Percentiles rank a stretch among this genome's conserved stretches.
Conservation (phyloP, 768 basidiomycete genomes). For the Mycena galopus region DNA sequence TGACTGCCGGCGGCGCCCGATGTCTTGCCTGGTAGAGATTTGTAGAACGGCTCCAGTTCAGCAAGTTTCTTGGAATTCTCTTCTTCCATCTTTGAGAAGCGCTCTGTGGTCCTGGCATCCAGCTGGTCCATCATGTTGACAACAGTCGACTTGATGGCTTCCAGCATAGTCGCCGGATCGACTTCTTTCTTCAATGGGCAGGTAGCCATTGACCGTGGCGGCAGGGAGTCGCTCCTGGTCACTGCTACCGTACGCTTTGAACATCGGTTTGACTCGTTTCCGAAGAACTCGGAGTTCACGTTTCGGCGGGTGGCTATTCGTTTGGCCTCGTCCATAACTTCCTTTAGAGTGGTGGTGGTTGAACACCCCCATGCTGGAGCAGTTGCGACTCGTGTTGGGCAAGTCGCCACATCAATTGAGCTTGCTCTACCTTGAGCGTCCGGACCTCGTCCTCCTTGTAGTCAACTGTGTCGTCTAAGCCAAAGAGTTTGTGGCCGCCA, state of each 20-base stretch:
- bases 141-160: conserved; percentile 2
- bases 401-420: background rate
- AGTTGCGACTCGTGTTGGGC: background rate
- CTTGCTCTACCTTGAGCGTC: background rate
- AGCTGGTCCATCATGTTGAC: conserved; percentile 4
- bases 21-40: background rate
- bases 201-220: no score
- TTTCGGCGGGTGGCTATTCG: no score
- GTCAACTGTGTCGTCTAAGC: background rate
- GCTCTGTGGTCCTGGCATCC: background rate
- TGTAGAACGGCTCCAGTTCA: conserved; percentile 12
- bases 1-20: conserved; percentile 1
- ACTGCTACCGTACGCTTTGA: no score
- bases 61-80: background rate
- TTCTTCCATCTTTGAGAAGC: background rate
- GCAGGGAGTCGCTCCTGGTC: no score
- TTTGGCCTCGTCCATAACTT: no score
- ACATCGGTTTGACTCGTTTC: no score
- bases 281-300: no score
- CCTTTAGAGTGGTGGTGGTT: no score
- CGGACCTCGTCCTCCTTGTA: conserved; percentile 12
- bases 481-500: background rate
- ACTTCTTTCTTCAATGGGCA: background rate
- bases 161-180: background rate
- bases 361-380: background rate